Evolutionary conservation across 2,329 filamentous ascomycete genomes (phyloP), one percentile per base, ranked within the genome.

Genomic region (Stagonosporopsis tanaceti): DNA sequence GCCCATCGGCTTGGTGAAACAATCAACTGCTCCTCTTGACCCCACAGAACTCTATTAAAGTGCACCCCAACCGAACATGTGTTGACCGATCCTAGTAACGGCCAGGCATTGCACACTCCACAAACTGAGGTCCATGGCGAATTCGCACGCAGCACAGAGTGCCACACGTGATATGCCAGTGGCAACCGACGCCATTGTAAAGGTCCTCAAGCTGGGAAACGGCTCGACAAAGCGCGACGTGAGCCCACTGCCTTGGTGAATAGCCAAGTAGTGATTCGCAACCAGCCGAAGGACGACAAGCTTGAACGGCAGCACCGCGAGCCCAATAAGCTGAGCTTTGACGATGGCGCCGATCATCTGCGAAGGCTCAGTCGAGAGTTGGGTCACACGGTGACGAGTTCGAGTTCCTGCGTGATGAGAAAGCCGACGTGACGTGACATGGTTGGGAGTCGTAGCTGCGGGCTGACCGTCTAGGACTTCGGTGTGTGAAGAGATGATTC

Each of bases 91-190:
- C 22, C 59, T 65, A 2, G 69, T 68, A 6, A 75, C 65, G 2
- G 61, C 62, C n/a, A 66, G 40, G 48, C 72, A 76, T 45, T 76
- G 71, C 42, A 62, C 51, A n/a, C 69, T 66, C 74, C 74, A 77
- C 6, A 77, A 47, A 11, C 60, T 55, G 6, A 77, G 63, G 44
- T 76, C 74, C 35, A 76, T 62, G n/a, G 63, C 61, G 7, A 76
- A 24, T 34, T 76, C 73, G 11, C 74, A 38, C 15, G 58, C 65
- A 51, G 68, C 67, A 61, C 70, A 76, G 14, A 77, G 63, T 41
- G 67, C 72, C 47, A 76, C 51, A 9, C 72, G 72, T 11, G 71
- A 76, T 9, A 70, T 27, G 14, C 70, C 66, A 11, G 59, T 57
- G 25, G 71, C 68, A 42, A 67, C 35, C 22, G 61, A 61, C 38